Evolutionary conservation across 805 yeast species (phyloP).

Genomic region (Blastobotrys muscicola): DNA sequence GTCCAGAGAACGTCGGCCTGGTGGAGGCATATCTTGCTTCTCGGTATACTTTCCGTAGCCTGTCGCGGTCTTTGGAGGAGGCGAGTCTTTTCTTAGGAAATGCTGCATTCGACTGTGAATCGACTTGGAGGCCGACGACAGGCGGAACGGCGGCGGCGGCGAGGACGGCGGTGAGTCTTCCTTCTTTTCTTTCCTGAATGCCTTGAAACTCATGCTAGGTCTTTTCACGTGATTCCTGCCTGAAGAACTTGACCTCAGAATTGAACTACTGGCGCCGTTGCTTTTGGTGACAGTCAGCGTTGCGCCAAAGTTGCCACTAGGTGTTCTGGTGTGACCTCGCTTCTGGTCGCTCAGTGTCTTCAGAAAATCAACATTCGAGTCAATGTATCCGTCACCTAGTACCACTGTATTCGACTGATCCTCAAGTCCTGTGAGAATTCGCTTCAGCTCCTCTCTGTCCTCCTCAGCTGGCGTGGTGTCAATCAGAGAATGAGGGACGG

Average conservation of each 20-base stretch:
- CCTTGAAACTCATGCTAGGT: too few relatives aligned
- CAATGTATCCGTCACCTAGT: conserved; percentile 22
- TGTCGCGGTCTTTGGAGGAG: conserved; percentile 51
- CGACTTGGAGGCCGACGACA: conserved; percentile 19
- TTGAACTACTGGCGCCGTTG: too few relatives aligned
- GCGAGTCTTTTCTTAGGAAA: conserved; percentile 25
- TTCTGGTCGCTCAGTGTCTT: conserved; percentile 22
- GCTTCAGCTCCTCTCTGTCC: conserved; percentile 23
- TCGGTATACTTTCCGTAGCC: conserved; percentile 78
- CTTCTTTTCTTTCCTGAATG: neutral
- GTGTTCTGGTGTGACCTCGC: conserved; percentile 7
- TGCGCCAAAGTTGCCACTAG: neutral
- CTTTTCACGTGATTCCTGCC: too few relatives aligned
- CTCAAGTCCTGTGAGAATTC: conserved; percentile 27
- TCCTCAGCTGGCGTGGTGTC: conserved; percentile 10
- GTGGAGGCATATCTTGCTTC: conserved; percentile 4
- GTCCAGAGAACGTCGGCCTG: neutral
- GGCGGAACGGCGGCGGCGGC: too few relatives aligned
- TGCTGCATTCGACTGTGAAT: conserved; percentile 29
- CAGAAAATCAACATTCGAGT: conserved; percentile 30
- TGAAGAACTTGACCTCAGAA: too few relatives aligned
- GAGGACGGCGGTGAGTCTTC: neutral
- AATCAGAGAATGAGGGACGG: conserved; percentile 1
- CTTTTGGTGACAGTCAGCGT: too few relatives aligned
- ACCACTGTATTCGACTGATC: conserved; percentile 27